phyloP scores from a whole-genome alignment of 2,329 filamentous ascomycete species.

The Cladophialophora chaetospira region DNA sequence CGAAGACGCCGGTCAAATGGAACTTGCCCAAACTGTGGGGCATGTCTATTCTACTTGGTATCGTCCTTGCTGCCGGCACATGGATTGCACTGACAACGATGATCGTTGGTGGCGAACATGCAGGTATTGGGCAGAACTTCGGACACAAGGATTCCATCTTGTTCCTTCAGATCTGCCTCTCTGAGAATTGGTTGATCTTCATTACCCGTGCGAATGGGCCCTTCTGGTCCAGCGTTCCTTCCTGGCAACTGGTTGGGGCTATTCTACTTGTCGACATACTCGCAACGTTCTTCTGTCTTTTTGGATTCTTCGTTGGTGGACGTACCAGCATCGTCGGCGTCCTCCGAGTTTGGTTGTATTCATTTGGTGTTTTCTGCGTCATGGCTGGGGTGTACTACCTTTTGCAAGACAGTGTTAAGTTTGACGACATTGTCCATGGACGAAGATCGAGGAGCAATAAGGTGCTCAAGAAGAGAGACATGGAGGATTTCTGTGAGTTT shows the following conservation, averaged over 20 bases:
- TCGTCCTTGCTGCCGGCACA: constrained; percentile 78
- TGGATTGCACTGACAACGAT: constrained; percentile 91
- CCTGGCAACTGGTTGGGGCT: constrained; percentile 78
- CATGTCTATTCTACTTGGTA: constrained; percentile 80
- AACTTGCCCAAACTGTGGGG: constrained; percentile 93
- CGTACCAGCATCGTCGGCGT: constrained; percentile 77
- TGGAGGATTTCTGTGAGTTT: constrained; percentile 84
- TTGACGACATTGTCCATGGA: constrained; percentile 92
- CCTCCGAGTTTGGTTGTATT: constrained; percentile 88
- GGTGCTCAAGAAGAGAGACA: constrained; percentile 77
- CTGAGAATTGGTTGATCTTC: constrained; percentile 96
- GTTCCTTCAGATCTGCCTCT: constrained; percentile 87
- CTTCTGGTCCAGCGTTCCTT: constrained; percentile 87
- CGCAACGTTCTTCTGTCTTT: constrained; percentile 82
- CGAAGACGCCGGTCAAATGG: constrained; percentile 87
- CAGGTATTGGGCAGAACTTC: constrained; percentile 87
- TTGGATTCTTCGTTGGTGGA: constrained; percentile 74
- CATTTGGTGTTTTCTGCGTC: constrained; percentile 83
- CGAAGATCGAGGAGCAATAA: constrained; percentile 70
- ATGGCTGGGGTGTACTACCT: constrained; percentile 79
- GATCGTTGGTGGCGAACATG: constrained; percentile 65
- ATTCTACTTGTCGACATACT: constrained; percentile 80
- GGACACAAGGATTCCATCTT: constrained; percentile 79
- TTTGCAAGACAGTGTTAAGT: constrained; percentile 75
- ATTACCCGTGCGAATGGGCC: constrained; percentile 91